Evolutionary conservation across 371 early-diverging fungal genomes (phyloP).

Genomic region (Circinella minor): DNA sequence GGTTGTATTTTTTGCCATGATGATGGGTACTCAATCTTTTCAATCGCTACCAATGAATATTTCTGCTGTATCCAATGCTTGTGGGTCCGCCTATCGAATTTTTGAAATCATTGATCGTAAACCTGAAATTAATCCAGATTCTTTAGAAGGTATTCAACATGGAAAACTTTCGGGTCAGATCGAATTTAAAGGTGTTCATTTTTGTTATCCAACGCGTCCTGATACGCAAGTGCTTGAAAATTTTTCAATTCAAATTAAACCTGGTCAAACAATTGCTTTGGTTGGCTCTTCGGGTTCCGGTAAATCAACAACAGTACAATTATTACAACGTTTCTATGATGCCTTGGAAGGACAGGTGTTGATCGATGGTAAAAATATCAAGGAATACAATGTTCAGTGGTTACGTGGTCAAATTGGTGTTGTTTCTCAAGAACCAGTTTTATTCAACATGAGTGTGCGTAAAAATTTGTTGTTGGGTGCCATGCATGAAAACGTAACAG

Average conservation of each 20-base stretch:
- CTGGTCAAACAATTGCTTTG: constrained; percentile 76
- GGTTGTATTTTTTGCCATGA: constrained; percentile 71
- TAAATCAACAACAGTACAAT: constrained; percentile 84
- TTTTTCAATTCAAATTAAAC: constrained; percentile 59
- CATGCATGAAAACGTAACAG: constrained; percentile 30
- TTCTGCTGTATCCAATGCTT: constrained; percentile 62
- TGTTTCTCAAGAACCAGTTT: constrained; percentile 85
- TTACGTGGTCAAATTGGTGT: constrained; percentile 78
- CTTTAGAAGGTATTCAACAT: constrained; percentile 53
- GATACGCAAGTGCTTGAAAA: constrained; percentile 64
- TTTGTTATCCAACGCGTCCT: constrained; percentile 78
- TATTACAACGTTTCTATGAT: constrained; percentile 90
- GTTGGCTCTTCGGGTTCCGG: constrained; percentile 87
- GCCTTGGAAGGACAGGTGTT: constrained; percentile 59
- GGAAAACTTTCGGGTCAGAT: constrained; percentile 63
- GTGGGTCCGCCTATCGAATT: constrained; percentile 67
- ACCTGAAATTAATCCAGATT: constrained; percentile 64
- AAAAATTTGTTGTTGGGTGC: constrained; percentile 78
- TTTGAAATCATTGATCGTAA: constrained; percentile 78
- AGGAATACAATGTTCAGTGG: constrained; percentile 65
- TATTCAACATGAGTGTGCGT: constrained; percentile 77
- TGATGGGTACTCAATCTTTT: constrained; percentile 29
- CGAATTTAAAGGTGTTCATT: constrained; percentile 68
- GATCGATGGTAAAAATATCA: constrained; percentile 71
- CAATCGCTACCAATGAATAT: constrained; percentile 54